A percentile compares a stretch with the other conserved stretches of the same genome.
Conservation (phyloP, 495 filamentous ascomycete species). For the Neohortaea acidophila region DNA sequence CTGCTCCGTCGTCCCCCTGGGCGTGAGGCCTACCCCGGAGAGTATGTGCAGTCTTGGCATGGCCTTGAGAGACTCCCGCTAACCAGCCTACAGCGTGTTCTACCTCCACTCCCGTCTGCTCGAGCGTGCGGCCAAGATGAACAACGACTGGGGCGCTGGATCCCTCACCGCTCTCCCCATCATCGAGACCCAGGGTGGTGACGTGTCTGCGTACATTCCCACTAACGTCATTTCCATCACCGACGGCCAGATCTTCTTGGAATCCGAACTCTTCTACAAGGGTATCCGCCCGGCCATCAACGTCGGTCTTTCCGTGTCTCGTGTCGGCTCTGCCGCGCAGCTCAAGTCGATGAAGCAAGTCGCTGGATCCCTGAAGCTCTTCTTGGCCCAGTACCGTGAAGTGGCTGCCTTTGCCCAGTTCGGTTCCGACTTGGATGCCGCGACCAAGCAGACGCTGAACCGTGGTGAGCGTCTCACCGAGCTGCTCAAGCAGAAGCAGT, state of each 20-base stretch:
- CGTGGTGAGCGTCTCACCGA: constrained; percentile 99
- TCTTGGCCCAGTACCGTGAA: constrained; percentile 99
- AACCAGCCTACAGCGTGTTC: constrained; percentile 52
- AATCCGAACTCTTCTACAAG: constrained; percentile 99
- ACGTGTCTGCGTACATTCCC: constrained; percentile 99
- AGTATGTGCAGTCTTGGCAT: constrained; percentile 38
- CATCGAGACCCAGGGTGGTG: constrained; percentile 99
- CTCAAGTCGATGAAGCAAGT: constrained; percentile 99
- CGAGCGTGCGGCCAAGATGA: constrained; percentile 99
- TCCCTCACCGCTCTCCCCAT: constrained; percentile 94
- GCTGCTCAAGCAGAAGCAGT: constrained; percentile 99
- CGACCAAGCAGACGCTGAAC: constrained; percentile 95
- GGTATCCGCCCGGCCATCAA: constrained; percentile 99
- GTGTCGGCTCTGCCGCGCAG: constrained; percentile 98
- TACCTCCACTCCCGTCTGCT: constrained; percentile 99
- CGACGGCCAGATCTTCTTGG: constrained; percentile 99
- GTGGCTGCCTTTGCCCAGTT: constrained; percentile 99
- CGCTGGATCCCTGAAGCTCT: constrained; percentile 97
- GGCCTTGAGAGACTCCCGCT: constrained; percentile 13
- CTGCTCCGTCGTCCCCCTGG: constrained; percentile 96
- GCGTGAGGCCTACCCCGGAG: constrained; percentile 99
- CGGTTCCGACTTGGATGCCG: constrained; percentile 97
- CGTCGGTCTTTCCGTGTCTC: constrained; percentile 99
- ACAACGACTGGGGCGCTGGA: constrained; percentile 85
- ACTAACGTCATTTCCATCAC: constrained; percentile 99